These are phyloP conservation scores for Penicillium decumbens DNA, from an alignment of 2,329 filamentous ascomycete genomes.

Conservation along the genomic window DNA sequence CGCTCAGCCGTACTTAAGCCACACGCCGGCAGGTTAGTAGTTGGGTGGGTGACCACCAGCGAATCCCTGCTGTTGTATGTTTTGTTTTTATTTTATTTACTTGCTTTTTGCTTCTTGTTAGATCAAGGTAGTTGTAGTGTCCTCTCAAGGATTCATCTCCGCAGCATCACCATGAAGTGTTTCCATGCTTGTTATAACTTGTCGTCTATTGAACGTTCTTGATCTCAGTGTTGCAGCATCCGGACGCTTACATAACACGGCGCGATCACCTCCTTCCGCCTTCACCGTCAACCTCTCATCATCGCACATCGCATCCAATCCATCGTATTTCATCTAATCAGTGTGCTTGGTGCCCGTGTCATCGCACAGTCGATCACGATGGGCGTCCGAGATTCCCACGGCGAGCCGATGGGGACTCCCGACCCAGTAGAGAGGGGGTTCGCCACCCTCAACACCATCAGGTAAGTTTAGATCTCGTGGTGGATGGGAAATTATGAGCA, in stretches of 20 bases:
- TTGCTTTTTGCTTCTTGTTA: too few relatives aligned
- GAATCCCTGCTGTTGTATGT: too few relatives aligned
- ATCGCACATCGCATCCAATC: conserved; percentile 10
- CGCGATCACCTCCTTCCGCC: conserved; percentile 4
- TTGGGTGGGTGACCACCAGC: too few relatives aligned
- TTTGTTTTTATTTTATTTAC: too few relatives aligned
- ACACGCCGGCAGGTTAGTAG: too few relatives aligned
- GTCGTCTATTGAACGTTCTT: not conserved
- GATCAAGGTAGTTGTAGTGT: too few relatives aligned
- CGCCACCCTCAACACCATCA: conserved; percentile 78
- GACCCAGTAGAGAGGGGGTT: conserved; percentile 68
- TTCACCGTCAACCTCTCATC: conserved; percentile 6
- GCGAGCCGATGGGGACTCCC: conserved; percentile 52
- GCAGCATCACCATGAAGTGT: too few relatives aligned
- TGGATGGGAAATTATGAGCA: conserved; percentile 5
- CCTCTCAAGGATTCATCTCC: too few relatives aligned
- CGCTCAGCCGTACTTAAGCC: too few relatives aligned
- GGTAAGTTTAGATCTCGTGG: conserved; percentile 49
- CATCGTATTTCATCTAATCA: conserved; percentile 20
- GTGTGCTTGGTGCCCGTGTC: not conserved
- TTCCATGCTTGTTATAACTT: not conserved
- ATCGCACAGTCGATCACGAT: conserved; percentile 36
- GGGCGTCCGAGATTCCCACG: conserved; percentile 53
- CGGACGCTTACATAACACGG: not conserved
- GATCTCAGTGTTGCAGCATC: not conserved